Evolutionary conservation across 2,329 filamentous ascomycete species (phyloP).

Genomic region (Fusarium devonianum): DNA sequence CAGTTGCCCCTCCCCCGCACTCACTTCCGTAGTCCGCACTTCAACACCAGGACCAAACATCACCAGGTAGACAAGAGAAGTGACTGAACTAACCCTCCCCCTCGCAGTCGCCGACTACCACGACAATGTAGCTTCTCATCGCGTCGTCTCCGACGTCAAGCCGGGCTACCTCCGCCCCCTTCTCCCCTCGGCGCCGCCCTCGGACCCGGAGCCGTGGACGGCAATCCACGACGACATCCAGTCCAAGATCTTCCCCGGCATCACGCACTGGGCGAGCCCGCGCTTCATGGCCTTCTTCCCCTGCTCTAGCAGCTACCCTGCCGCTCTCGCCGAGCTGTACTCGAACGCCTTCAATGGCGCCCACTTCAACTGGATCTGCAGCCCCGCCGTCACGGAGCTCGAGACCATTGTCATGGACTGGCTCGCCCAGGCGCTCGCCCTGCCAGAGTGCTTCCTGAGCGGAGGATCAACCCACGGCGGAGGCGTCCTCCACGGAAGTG

Average conservation of each 20-base stretch:
- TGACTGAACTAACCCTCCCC: slow-evolving; percentile 3
- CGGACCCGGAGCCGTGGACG: slow-evolving; percentile 75
- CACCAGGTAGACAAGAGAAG: slow-evolving; percentile 5
- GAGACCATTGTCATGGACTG: slow-evolving; percentile 95
- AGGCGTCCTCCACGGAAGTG: slow-evolving; percentile 93
- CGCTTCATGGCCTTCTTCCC: slow-evolving; percentile 98
- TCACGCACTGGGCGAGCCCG: slow-evolving; percentile 94
- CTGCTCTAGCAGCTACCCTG: slow-evolving; percentile 79
- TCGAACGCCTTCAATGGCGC: slow-evolving; percentile 86
- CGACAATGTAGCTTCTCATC: slow-evolving; percentile 72
- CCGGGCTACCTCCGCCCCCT: slow-evolving; percentile 87
- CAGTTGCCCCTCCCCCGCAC: slow-evolving; percentile 7
- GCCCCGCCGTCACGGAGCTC: slow-evolving; percentile 88
- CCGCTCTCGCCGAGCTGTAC: slow-evolving; percentile 92
- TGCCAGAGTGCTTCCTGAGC: slow-evolving; percentile 78
- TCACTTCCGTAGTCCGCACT: neutral
- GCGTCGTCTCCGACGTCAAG: slow-evolving; percentile 78
- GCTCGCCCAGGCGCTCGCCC: slow-evolving; percentile 76
- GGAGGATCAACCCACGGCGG: slow-evolving; percentile 75
- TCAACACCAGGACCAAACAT: slow-evolving; percentile 1
- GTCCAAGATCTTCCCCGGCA: slow-evolving; percentile 84
- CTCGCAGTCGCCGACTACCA: slow-evolving; percentile 82
- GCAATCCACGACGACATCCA: slow-evolving; percentile 86
- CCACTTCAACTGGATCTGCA: slow-evolving; percentile 97
- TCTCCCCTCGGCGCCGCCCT: slow-evolving; percentile 72